These are phyloP conservation scores for Byssothecium circinans DNA, from an alignment of 2,329 filamentous ascomycete genomes.

Conservation along the genomic window DNA sequence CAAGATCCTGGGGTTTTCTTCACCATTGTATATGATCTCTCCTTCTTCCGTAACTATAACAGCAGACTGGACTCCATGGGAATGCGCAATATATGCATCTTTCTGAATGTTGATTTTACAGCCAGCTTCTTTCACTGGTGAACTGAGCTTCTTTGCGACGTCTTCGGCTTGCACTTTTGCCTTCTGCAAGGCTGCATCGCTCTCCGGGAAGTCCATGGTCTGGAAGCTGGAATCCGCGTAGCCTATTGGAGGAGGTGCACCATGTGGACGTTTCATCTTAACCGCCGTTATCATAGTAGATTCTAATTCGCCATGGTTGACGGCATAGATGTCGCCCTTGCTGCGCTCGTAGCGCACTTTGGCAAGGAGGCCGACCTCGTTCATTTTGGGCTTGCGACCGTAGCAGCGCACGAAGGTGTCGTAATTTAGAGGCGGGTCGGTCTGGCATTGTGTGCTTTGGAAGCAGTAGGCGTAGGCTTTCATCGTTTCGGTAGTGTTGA, in stretches of 20 bases:
- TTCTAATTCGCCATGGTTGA: too few relatives aligned
- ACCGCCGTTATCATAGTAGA: neutral
- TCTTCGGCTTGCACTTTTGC: neutral
- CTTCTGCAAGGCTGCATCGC: neutral
- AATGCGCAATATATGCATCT: too few relatives aligned
- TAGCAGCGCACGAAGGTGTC: slow-evolving; percentile 11
- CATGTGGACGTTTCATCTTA: neutral
- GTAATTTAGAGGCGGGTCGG: slow-evolving; percentile 10
- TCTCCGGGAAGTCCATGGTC: slow-evolving; percentile 2
- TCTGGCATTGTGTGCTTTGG: slow-evolving; percentile 18
- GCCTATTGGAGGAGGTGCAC: neutral
- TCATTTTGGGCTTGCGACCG: slow-evolving; percentile 12
- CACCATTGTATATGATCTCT: too few relatives aligned
- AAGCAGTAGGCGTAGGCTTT: slow-evolving; percentile 6
- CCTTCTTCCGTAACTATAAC: too few relatives aligned
- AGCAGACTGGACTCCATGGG: too few relatives aligned
- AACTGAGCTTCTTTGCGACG: too few relatives aligned
- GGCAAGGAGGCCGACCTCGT: slow-evolving; percentile 10
- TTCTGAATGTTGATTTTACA: too few relatives aligned
- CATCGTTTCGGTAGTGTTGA: neutral
- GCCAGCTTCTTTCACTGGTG: too few relatives aligned
- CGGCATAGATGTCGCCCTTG: slow-evolving; percentile 1
- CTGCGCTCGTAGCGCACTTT: slow-evolving; percentile 12
- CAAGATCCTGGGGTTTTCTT: too few relatives aligned
- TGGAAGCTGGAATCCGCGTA: slow-evolving; percentile 19